Evolutionary conservation across 2,329 filamentous ascomycete genomes (phyloP).

Genomic region (Chrysosporium queenslandicum): DNA sequence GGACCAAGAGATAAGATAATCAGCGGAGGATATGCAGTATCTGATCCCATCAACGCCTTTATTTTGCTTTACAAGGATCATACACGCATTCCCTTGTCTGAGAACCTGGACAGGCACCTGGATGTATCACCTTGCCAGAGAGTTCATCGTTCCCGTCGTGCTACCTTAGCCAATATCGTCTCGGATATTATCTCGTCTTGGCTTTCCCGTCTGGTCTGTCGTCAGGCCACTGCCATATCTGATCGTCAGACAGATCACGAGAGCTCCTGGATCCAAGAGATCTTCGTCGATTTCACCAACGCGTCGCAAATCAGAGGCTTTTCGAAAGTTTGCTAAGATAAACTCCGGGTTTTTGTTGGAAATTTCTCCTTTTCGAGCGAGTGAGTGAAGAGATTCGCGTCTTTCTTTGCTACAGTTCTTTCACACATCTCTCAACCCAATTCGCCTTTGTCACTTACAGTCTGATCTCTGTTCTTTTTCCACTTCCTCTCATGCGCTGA

Average conservation of each 20-base stretch:
- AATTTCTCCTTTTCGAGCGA: no score
- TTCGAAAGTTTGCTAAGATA: no score
- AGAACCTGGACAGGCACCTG: background rate
- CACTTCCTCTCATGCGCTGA: no score
- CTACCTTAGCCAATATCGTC: background rate
- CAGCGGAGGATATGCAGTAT: background rate
- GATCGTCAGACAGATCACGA: background rate
- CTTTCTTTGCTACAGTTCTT: no score
- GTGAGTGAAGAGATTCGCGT: no score
- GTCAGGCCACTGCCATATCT: slow-evolving; percentile 9
- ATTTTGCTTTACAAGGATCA: slow-evolving; percentile 1
- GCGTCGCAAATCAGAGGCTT: no score
- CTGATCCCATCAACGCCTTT: background rate
- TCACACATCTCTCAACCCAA: no score
- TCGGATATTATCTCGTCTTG: slow-evolving; percentile 6
- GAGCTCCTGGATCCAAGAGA: background rate
- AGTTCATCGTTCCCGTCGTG: background rate
- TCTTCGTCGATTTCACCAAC: background rate
- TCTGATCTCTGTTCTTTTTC: no score
- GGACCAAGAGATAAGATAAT: slow-evolving; percentile 13
- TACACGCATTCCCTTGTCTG: background rate
- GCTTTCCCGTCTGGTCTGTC: background rate
- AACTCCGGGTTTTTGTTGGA: no score
- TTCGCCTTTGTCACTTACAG: no score
- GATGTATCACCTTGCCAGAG: background rate